Evolutionary conservation across 495 filamentous ascomycete species (phyloP).

Genomic region (Daldinia concentrica): DNA sequence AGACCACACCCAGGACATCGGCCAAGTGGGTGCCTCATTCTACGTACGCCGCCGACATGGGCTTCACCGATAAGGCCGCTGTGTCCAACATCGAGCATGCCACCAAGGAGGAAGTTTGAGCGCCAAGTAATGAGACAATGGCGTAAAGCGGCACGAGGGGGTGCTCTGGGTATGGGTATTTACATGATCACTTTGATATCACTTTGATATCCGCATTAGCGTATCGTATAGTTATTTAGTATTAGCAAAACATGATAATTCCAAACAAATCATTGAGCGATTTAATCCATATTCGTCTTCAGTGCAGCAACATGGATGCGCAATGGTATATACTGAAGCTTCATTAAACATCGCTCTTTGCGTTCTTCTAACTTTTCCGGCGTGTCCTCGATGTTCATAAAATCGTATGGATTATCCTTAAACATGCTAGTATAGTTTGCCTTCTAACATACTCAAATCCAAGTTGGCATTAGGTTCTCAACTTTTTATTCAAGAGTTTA

Average conservation of each 20-base stretch:
- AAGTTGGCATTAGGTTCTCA: background rate
- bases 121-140: background rate
- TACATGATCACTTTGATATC: conserved; percentile 15
- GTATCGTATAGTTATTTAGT: background rate
- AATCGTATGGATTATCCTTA: background rate
- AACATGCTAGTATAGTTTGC: background rate
- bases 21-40: conserved; percentile 73
- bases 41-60: conserved; percentile 73
- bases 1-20: conserved; percentile 75
- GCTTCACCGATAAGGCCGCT: conserved; percentile 31
- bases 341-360: no score
- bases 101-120: conserved; percentile 32
- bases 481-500: background rate
- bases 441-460: background rate
- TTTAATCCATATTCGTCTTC: background rate
- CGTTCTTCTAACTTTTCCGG: background rate
- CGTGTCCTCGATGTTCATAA: background rate
- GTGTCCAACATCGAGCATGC: conserved; percentile 20
- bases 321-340: background rate
- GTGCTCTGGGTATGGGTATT: conserved; percentile 1
- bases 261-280: background rate
- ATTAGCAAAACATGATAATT: conserved; percentile 1
- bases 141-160: background rate
- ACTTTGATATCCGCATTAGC: conserved; percentile 12
- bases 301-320: background rate